Evolutionary conservation across 2,329 filamentous ascomycete species (phyloP), one percentile per base, ranked within the genome.

Genomic region (Trichothecium roseum): DNA sequence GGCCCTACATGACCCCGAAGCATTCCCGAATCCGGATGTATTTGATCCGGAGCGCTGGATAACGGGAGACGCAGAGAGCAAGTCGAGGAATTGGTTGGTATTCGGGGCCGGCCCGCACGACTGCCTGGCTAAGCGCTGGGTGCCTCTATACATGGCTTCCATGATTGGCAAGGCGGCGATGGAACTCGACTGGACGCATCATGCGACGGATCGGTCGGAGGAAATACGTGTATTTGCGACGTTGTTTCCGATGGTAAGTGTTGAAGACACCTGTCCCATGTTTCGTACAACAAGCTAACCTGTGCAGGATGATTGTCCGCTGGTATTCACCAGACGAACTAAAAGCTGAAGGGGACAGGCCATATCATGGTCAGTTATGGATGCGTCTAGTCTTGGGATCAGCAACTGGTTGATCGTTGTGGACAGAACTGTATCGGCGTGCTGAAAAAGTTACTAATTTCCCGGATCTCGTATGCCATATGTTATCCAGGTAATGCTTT

Each of bases 21-120:
- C 48, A 0, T 72, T 71, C 36, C 59, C 63, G 0, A 51, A 64
- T 16, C 66, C 68, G 0, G 57, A 69, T 8, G 45, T 50, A 0
- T 71, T 70, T 22, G 56, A 72, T 28, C 68, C 68, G 0, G 66
- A 72, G 3, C 57, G 68, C 16, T 72, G 68, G 67, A 66, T 72
- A 20, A 55, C 64, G 0, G 68, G 68, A 0, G 63, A 70, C 36
- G 67, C 68, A 2, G 64, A 63, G 41, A 52, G 55, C 8, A 64
- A 70, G 47, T 67, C 59, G 0, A 69, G 66, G 45, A 72, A 72
- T 35, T 72, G 66, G 66, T 54, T 72, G 2, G 68, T 72, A 0
- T 72, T 72, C 43, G 68, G 68, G 2, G 55, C 66, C 0, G 68
- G 68, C 0, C 45, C 68, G 0, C 68, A 72, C 40, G 63, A 69